Conservation (phyloP, 768 basidiomycete species). For the Amanita subjunquillea region DNA sequence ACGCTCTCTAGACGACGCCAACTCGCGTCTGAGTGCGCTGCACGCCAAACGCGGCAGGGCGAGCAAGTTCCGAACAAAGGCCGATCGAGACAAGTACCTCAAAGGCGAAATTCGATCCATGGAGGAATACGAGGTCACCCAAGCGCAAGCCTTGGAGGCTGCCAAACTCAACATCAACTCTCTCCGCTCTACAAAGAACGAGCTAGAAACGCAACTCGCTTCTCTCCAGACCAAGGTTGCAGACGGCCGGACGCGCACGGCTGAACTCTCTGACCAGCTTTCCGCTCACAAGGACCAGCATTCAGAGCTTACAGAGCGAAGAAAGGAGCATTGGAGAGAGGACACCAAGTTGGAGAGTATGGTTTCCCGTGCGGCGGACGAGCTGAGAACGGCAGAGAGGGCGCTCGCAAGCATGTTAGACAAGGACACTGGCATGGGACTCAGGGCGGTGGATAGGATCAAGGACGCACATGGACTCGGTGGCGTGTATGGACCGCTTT, state of each 20-base stretch:
- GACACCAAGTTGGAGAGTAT: slow-evolving; percentile 81
- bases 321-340: slow-evolving; percentile 93
- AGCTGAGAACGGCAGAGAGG: slow-evolving; percentile 75
- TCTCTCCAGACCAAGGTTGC: slow-evolving; percentile 51
- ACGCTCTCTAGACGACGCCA: slow-evolving; percentile 63
- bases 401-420: slow-evolving; percentile 89
- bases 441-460: slow-evolving; percentile 80
- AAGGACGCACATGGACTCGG: slow-evolving; percentile 62
- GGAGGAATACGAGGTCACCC: slow-evolving; percentile 45
- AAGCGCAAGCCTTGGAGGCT: slow-evolving; percentile 43
- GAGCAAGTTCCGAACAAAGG: slow-evolving; percentile 72
- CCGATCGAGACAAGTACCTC: slow-evolving; percentile 78
- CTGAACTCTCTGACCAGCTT: slow-evolving; percentile 53
- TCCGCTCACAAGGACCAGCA: slow-evolving; percentile 55
- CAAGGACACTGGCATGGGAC: slow-evolving; percentile 89
- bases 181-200: slow-evolving; percentile 35
- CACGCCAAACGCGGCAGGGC: slow-evolving; percentile 89
- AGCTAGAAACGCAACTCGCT: slow-evolving; percentile 50
- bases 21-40: slow-evolving; percentile 59
- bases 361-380: slow-evolving; percentile 66
- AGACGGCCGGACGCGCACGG: slow-evolving; percentile 48
- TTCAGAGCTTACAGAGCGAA: slow-evolving; percentile 59
- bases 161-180: slow-evolving; percentile 40
- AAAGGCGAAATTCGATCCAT: slow-evolving; percentile 69
- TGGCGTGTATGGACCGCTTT: slow-evolving; percentile 91